These are phyloP conservation scores for Diutina neorugosa DNA, from an alignment of 1,139 yeast species.

Conservation along the genomic window DNA sequence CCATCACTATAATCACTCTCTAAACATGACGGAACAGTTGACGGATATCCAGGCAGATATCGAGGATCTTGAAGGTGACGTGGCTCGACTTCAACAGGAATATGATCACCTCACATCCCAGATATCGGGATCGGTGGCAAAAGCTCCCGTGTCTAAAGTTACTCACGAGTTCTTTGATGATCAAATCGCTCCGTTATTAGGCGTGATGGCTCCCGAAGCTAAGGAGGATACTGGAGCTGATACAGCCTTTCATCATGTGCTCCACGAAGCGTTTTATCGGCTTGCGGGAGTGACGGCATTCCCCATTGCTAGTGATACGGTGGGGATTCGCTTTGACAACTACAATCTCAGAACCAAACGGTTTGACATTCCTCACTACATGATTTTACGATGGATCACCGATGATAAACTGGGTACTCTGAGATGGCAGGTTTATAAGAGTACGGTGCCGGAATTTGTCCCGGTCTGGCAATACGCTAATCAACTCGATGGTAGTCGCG, in stretches of 20 bases:
- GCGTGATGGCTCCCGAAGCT: background rate
- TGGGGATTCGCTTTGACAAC: background rate
- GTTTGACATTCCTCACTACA: background rate
- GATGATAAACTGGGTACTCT: background rate
- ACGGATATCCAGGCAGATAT: background rate
- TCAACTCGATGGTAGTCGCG: background rate
- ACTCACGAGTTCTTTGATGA: slow-evolving; percentile 1
- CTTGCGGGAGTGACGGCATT: slow-evolving; percentile 1
- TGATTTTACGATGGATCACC: background rate
- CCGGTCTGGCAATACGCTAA: background rate
- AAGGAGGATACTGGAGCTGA: background rate
- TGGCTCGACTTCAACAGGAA: background rate
- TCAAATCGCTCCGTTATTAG: background rate
- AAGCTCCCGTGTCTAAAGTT: background rate
- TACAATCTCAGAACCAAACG: background rate
- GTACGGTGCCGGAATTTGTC: background rate
- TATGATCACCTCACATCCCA: background rate
- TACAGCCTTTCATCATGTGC: background rate
- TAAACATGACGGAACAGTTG: background rate
- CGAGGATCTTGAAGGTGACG: background rate
- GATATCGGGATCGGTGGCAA: background rate
- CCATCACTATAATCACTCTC: background rate
- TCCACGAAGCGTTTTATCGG: background rate
- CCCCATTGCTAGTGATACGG: background rate
- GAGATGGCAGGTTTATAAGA: background rate